These are phyloP conservation scores for Raddia guianensis DNA, from an alignment of 176 grass and related monocot genomes.

Conservation along the genomic window DNA sequence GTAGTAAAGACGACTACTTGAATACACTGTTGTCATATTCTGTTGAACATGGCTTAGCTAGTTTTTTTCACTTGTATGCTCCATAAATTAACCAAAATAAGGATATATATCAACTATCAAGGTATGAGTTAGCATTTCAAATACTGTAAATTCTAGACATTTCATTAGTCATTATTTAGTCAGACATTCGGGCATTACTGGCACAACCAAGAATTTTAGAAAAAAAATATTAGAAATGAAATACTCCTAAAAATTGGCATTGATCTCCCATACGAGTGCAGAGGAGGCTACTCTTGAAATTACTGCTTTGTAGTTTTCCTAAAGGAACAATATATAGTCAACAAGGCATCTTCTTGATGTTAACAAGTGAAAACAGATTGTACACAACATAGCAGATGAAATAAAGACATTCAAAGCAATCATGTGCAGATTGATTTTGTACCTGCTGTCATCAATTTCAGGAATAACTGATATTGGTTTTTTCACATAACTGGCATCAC, in stretches of 20 bases:
- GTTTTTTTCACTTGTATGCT: neutral
- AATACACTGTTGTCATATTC: constrained; percentile 9
- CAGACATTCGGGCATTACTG: neutral
- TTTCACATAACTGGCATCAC: constrained; percentile 42
- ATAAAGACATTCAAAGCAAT: constrained; percentile 35
- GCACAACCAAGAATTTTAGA: constrained; percentile 12
- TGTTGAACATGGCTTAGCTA: constrained; percentile 5
- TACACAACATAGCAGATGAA: neutral
- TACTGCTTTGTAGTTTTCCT: neutral
- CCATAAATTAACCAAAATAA: constrained; percentile 15
- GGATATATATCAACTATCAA: constrained; percentile 20
- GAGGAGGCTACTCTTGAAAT: neutral
- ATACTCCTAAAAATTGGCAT: neutral
- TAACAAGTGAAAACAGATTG: neutral
- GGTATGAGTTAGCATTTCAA: neutral
- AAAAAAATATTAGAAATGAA: neutral
- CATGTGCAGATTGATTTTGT: constrained; percentile 9
- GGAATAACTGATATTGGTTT: constrained; percentile 55
- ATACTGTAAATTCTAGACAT: neutral
- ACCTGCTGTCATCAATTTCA: constrained; percentile 74
- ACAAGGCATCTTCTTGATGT: neutral
- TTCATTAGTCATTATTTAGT: constrained; percentile 5
- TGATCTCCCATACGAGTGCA: neutral
- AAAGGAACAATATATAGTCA: constrained; percentile 12
- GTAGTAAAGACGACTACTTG: constrained; percentile 1